These are phyloP conservation scores for Colletotrichum sp. DNA, from an alignment of 2,329 filamentous ascomycete genomes.

Conservation along the genomic window DNA sequence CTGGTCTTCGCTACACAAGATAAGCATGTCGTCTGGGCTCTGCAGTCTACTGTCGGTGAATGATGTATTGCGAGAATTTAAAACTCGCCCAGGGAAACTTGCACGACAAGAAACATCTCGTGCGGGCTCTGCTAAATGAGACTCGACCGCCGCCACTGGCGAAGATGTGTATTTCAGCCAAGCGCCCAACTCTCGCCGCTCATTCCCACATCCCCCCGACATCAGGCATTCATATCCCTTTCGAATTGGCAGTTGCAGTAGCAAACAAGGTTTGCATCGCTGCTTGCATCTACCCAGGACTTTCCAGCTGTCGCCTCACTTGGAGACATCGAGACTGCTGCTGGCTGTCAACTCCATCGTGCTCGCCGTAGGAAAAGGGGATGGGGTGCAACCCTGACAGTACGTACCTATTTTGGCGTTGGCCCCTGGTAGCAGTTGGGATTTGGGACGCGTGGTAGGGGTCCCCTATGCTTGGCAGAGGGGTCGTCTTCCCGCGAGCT, in stretches of 20 bases:
- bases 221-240: not conserved
- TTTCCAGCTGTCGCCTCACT: not conserved
- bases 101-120: not conserved
- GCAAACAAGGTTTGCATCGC: not conserved
- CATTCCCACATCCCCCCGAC: not conserved
- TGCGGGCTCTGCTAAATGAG: not conserved
- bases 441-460: not conserved
- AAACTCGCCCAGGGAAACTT: no score
- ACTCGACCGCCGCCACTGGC: not conserved
- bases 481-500: not conserved
- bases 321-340: not conserved
- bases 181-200: not conserved
- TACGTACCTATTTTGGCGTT: not conserved
- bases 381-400: not conserved
- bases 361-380: not conserved
- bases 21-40: not conserved
- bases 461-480: not conserved
- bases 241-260: not conserved
- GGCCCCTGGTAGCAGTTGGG: not conserved
- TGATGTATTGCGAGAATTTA: not conserved
- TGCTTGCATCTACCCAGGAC: not conserved
- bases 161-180: not conserved
- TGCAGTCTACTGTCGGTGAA: not conserved
- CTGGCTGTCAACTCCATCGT: not conserved
- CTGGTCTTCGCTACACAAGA: not conserved